Evolutionary conservation across 2,329 filamentous ascomycete species (phyloP), one percentile per base, ranked within the genome.

Genomic region (Calonectria fujianensis): DNA sequence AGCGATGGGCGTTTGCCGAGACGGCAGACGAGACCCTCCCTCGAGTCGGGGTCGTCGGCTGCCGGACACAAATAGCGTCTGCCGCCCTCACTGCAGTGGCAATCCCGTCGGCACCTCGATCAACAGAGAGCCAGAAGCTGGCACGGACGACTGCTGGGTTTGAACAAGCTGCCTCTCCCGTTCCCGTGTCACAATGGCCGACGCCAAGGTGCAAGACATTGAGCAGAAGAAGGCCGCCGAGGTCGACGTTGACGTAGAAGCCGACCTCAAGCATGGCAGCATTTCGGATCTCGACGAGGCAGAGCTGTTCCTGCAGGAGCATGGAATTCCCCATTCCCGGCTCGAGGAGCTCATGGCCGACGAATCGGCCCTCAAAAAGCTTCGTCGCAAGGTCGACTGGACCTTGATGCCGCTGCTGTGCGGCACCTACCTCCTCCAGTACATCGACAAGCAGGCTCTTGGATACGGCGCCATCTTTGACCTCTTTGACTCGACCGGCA

Each of bases 401-500:
- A 79, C 86, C 0, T 77, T 91, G 11, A 84, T 91, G 74, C 90
- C 90, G 0, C 83, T 91, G 8, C 85, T 92, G 3, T 86, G 85
- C 48, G 85, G 86, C 1, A 90, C 88, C 0, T 90, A 87, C 63
- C 81, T 88, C 3, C 83, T 91, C 8, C 90, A 91, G 75, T 91
- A 89, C 74, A 88, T 91, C 77, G 89, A 91, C 81, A 92, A 91
- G 82, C 87, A 89, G 74, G 88, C 89, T 0, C 82, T 91, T 7
- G 86, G 86, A 0, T 91, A 91, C 78, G 86, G 88, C 0, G 89
- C 90, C 2, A 88, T 91, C 0, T 91, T 91, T 74, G 90, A 91
- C 63, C 83, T 91, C 0, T 88, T 91, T 74, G 81, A 83, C 16
- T 86, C 86, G 29, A 90, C 89, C 0, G 82, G 85, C 24, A 90